These are phyloP conservation scores for Suhomyces yuchorum DNA, from an alignment of 1,139 yeast species.

Conservation along the genomic window DNA sequence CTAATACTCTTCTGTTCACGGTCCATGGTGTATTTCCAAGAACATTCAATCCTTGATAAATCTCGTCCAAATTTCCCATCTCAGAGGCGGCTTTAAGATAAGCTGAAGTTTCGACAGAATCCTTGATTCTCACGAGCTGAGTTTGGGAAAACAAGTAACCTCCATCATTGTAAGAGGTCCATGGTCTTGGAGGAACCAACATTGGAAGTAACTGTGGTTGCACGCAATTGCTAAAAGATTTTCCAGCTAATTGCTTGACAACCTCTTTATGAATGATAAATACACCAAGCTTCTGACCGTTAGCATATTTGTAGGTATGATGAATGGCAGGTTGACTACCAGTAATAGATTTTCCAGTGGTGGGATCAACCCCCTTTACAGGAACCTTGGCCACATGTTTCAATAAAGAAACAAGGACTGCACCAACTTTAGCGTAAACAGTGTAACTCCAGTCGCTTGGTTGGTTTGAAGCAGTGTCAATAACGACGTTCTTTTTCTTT, in stretches of 20 bases:
- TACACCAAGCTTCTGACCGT: conserved; percentile 82
- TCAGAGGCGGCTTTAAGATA: conserved; percentile 84
- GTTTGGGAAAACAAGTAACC: conserved; percentile 74
- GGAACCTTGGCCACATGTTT: conserved; percentile 81
- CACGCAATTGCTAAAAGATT: conserved; percentile 63
- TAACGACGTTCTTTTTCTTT: conserved; percentile 32
- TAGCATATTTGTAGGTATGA: conserved; percentile 79
- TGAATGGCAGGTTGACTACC: conserved; percentile 90
- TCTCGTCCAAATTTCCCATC: conserved; percentile 60
- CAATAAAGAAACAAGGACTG: conserved; percentile 71
- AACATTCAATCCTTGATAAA: conserved; percentile 83
- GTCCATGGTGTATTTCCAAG: conserved; percentile 94
- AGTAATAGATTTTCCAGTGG: conserved; percentile 61
- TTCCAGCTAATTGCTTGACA: conserved; percentile 66
- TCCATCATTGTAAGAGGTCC: conserved; percentile 82
- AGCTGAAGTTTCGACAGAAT: conserved; percentile 87
- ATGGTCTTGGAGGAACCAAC: conserved; percentile 85
- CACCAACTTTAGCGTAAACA: conserved; percentile 79
- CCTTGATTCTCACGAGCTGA: conserved; percentile 72
- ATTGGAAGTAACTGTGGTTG: conserved; percentile 93
- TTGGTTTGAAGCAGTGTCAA: conserved; percentile 23
- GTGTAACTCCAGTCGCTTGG: conserved; percentile 45
- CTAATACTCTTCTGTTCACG: conserved; percentile 70
- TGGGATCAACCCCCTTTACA: conserved; percentile 78
- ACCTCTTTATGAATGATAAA: conserved; percentile 74